phyloP scores from a whole-genome alignment of 2,329 filamentous ascomycete genomes.

The Aureobasidium sp. region DNA sequence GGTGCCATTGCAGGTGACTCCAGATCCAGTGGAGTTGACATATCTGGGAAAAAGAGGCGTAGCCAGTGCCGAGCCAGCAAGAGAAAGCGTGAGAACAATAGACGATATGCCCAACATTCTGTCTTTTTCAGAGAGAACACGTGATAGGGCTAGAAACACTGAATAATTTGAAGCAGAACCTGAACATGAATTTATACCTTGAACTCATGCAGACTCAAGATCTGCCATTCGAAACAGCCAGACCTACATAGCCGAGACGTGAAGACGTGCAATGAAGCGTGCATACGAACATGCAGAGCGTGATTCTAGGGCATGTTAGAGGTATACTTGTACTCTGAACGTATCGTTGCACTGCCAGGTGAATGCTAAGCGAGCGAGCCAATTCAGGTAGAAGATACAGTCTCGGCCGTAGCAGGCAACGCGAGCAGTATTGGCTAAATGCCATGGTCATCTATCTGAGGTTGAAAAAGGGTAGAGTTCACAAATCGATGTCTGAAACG shows the following conservation, averaged over 20 bases:
- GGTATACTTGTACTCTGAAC: neutral
- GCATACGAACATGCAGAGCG: neutral
- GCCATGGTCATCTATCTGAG: too few relatives aligned
- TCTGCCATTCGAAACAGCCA: neutral
- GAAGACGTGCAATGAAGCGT: neutral
- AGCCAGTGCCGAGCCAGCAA: neutral
- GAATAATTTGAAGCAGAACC: too few relatives aligned
- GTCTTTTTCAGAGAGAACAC: too few relatives aligned
- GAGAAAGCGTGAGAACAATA: neutral
- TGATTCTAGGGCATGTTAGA: neutral
- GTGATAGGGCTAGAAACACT: too few relatives aligned
- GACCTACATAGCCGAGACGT: neutral
- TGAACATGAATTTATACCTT: too few relatives aligned
- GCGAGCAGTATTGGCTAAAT: neutral
- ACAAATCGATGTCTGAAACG: neutral
- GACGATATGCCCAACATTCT: too few relatives aligned
- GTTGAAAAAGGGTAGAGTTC: neutral
- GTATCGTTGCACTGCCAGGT: too few relatives aligned
- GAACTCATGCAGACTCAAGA: neutral
- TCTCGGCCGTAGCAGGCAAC: too few relatives aligned
- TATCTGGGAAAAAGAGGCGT: neutral
- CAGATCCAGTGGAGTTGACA: neutral
- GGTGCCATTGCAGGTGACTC: conserved; percentile 32
- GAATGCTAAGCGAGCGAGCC: too few relatives aligned
- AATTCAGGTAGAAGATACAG: too few relatives aligned